A percentile compares a stretch with the other conserved stretches of the same genome.
Conservation (phyloP, 1,284 basidiomycete species). For the Cutaneotrichosporon cavernicola region DNA sequence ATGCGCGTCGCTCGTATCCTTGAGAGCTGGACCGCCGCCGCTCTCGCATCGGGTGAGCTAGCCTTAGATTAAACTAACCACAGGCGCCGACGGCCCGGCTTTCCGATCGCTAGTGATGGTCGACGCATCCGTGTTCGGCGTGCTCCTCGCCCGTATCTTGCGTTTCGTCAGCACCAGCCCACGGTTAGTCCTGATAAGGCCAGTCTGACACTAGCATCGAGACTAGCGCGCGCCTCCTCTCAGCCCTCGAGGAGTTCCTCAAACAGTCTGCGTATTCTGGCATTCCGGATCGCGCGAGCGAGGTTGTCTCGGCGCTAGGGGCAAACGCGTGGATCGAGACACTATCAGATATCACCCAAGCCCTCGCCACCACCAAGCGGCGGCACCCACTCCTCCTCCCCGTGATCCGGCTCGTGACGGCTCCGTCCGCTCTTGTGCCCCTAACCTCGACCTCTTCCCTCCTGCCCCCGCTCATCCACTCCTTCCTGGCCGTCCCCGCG, state of each 20-base stretch:
- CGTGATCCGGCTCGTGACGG: constrained; percentile 41
- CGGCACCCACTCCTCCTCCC: constrained; percentile 42
- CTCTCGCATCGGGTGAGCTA: constrained; percentile 10
- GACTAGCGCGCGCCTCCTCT: constrained; percentile 19
- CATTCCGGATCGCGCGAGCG: constrained; percentile 7
- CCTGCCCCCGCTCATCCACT: constrained; percentile 37
- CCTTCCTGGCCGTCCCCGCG: constrained; percentile 46
- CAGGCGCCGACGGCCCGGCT: constrained; percentile 3
- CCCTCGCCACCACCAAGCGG: constrained; percentile 41
- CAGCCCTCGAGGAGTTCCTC: constrained; percentile 26
- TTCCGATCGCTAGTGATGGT: background rate
- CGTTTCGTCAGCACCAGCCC: constrained; percentile 22
- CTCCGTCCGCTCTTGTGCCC: constrained; percentile 32
- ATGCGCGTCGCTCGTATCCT: constrained; percentile 22
- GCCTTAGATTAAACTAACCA: background rate
- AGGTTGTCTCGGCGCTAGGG: constrained; percentile 25
- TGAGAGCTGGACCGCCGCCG: constrained; percentile 26
- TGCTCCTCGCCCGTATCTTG: constrained; percentile 21
- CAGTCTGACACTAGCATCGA: constrained; percentile 23
- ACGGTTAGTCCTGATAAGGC: constrained; percentile 5
- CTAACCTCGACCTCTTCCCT: constrained; percentile 21
- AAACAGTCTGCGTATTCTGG: constrained; percentile 22
- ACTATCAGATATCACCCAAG: constrained; percentile 31
- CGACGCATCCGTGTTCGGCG: constrained; percentile 11
- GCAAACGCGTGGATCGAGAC: constrained; percentile 37